Base-by-base conservation (phyloP, 2,329 filamentous ascomycete species). In the Biscogniauxia marginata region DNA sequence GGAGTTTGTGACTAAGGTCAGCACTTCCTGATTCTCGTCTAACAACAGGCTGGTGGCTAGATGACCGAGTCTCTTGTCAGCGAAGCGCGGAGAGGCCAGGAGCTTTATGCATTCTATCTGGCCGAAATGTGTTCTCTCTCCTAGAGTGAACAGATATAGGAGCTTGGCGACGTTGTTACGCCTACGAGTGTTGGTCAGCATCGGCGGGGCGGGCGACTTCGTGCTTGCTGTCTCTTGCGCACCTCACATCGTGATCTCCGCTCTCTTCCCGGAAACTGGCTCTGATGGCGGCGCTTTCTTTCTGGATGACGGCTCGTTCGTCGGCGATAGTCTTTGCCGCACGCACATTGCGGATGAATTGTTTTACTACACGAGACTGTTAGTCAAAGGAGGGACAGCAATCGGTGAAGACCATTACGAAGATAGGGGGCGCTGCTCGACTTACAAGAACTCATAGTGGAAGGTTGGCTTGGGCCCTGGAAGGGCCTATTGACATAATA, bases 81-180 rank as follows among this genome's bases (percentile, higher is more conserved):
- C 95, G 71, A 99, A 99, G 57, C 93, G 91, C 63, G 96, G 93
- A 44, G 95, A 99, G 56, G 95, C 95, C 56, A 99, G 84, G 50
- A 99, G 85, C 77, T 99, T 99, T 70, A 99, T 83, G 75, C 95
- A 99, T 85, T 99, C 95, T 72, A 99, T 99, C 81, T 99, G 95
- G 51, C 95, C 95, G 73, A 99, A 99, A 76, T 99, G 95, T 55
- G 95, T 99, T 69, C 95, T 86, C 77, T 99, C 95, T 63, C 95
- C 95, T 45, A 99, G 84, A 1, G 95, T 99, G 75, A 99, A 99
- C 59, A 99, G 90, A 73, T 99, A 99, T 43, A 99, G 84, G 34
- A 99, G 85, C 77, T 99, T 99, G 58, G 95, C 93, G 68, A 99
- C 95, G 83, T 99, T 99, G 81, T 99, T 99, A 72, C 95, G 88